Conservation (phyloP, 805 yeast genomes). For the Candida piceae region DNA sequence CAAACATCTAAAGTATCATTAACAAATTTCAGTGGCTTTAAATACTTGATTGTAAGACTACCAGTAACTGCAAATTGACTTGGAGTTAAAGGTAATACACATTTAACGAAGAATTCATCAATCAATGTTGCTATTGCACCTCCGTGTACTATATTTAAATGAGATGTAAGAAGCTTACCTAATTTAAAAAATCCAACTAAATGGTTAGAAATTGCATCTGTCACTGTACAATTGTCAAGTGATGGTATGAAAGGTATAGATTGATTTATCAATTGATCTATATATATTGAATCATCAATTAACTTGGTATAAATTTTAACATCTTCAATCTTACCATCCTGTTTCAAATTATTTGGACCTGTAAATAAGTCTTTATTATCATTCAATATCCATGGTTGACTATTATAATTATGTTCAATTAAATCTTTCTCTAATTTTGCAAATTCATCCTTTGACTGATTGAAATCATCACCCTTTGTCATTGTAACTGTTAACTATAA, state of each 20-base stretch:
- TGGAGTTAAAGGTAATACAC: constrained; percentile 44
- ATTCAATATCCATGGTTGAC: constrained; percentile 19
- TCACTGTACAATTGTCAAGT: not conserved
- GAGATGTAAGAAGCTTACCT: constrained; percentile 41
- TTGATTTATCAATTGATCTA: constrained; percentile 4
- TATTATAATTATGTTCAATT: constrained; percentile 5
- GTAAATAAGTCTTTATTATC: constrained; percentile 23
- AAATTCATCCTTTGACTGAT: not conserved
- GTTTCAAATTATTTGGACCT: constrained; percentile 22
- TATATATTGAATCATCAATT: constrained; percentile 4
- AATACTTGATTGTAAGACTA: constrained; percentile 37
- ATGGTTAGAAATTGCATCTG: constrained; percentile 30
- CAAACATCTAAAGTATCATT: constrained; percentile 12
- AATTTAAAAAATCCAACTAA: constrained; percentile 41
- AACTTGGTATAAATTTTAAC: constrained; percentile 18
- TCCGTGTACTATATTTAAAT: constrained; percentile 48
- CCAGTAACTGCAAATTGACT: constrained; percentile 47
- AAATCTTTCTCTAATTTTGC: constrained; percentile 1
- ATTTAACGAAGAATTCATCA: constrained; percentile 49
- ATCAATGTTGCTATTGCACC: constrained; percentile 49
- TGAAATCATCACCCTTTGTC: too few relatives aligned
- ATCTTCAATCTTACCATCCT: constrained; percentile 15
- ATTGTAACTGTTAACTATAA: too few relatives aligned
- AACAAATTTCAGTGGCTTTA: constrained; percentile 22
- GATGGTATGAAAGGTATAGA: not conserved